These are phyloP conservation scores for Acrodontium crateriforme DNA, from an alignment of 2,329 filamentous ascomycete species.

Conservation along the genomic window DNA sequence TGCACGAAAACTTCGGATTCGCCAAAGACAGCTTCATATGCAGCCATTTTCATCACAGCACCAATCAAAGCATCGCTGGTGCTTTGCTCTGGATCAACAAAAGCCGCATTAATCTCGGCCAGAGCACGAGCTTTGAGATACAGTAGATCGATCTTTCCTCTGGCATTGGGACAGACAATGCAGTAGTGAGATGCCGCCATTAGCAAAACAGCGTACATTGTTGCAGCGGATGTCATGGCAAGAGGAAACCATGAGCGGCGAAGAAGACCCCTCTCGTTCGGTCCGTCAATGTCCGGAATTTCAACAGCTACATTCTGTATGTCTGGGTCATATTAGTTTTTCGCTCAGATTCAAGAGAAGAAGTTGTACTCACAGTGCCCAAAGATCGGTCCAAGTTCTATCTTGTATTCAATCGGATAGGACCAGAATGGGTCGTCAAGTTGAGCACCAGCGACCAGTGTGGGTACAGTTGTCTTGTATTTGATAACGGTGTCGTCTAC, in stretches of 20 bases:
- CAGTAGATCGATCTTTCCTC: slow-evolving; percentile 21
- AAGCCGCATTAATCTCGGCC: slow-evolving; percentile 25
- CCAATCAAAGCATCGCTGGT: slow-evolving; percentile 30
- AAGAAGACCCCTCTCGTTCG: slow-evolving; percentile 20
- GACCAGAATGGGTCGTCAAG: slow-evolving; percentile 9
- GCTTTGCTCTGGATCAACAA: slow-evolving; percentile 14
- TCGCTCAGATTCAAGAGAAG: too few species aligned
- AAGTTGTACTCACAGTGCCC: too few species aligned
- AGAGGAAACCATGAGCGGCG: slow-evolving; percentile 23
- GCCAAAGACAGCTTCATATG: slow-evolving; percentile 36
- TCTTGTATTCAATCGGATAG: slow-evolving; percentile 9
- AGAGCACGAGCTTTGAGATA: slow-evolving; percentile 29
- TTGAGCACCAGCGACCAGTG: slow-evolving; percentile 1
- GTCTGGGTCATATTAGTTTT: too few species aligned
- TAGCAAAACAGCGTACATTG: slow-evolving; percentile 28
- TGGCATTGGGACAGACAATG: slow-evolving; percentile 11
- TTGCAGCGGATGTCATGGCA: slow-evolving; percentile 24
- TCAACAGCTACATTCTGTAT: slow-evolving; percentile 25
- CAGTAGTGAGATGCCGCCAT: slow-evolving; percentile 28
- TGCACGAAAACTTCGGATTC: slow-evolving; percentile 25
- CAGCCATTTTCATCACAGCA: slow-evolving; percentile 37
- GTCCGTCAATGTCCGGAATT: slow-evolving; percentile 28
- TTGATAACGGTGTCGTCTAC: too few species aligned
- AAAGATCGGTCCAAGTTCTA: slow-evolving; percentile 7
- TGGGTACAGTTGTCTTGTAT: too few species aligned